Base-by-base conservation (phyloP, 2,329 filamentous ascomycete species). In the Fusarium armeniacum region DNA sequence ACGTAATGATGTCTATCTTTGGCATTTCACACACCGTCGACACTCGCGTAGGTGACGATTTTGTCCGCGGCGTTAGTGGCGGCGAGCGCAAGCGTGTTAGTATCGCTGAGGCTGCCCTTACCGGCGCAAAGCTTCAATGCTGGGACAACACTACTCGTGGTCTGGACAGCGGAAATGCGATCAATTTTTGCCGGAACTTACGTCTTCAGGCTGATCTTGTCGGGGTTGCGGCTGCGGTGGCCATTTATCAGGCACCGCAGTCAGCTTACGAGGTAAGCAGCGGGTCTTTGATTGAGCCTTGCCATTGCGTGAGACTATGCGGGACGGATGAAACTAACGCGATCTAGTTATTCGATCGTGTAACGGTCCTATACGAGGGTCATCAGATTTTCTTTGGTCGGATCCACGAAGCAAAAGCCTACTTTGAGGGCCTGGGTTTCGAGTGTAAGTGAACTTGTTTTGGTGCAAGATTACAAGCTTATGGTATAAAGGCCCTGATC, bases 31-130 rank as follows among this genome's bases (percentile, higher is more conserved):
- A 94, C 73, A 93, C 91, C 0, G 87, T 87, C 69, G 85, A 92
- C 70, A 94, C 92, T 0, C 82, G 87, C 0, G 91, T 94, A 3
- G 92, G 92, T 18, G 88, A 93, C 69, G 88, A 91, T 65, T 84
- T 81, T 69, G 85, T 91, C 7, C 86, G 91, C 40, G 92, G 92
- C 75, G 90, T 94, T 0, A 92, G 89, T 49, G 92, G 92, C 68
- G 92, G 92, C 52, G 92, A 95, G 79, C 83, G 92, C 12, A 94
- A 94, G 78, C 89, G 92, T 72, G 91, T 93, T 10, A 90, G 89
- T 33, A 93, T 94, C 68, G 91, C 91, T 0, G 92, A 94, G 76
- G 92, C 91, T 0, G 68, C 73, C 0, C 71, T 76, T 0, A 76
- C 71, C 0, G 71, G 74, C 1, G 73, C 74, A 0, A 76, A 74